Evolutionary conservation across 192 early-diverging fungal genomes (phyloP), one percentile per base, ranked within the genome.

Genomic region (Dissophora ornata): DNA sequence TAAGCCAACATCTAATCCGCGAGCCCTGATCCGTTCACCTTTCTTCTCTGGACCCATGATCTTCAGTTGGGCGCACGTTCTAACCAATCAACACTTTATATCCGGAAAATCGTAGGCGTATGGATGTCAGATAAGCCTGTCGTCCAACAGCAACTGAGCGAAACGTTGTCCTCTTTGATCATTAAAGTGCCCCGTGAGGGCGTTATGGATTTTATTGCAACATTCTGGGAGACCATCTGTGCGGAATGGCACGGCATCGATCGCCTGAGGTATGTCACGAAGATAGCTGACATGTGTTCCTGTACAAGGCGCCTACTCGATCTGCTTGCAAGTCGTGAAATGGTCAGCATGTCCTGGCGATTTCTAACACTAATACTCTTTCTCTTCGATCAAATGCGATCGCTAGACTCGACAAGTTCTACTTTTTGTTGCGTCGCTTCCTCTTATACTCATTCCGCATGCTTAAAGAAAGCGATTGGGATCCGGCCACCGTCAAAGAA

Each of bases 91-190:
- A n/a, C n/a, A n/a, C n/a, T n/a, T n/a, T n/a, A n/a, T n/a, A n/a
- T n/a, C n/a, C n/a, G n/a, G n/a, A n/a, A n/a, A n/a, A n/a, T n/a
- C n/a, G n/a, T n/a, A 94, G 93, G 90, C 70, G 94, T 95, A 68
- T 98, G 96, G 96, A 94, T 98, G 89, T 95, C 95, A 1, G 96
- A 98, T 80, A 98, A 96, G 81, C 93, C 93, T 13, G 67, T 93
- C 44, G 86, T 98, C 28, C 96, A 98, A 69, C 93, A 96, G 78
- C 87, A 92, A 65, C 80, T 98, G 52, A 91, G 93, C 29, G 89
- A 93, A 58, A 88, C 87, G 18, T 82, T 98, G n/a, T 92, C 90
- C 0, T 79, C 82, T 0, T 54, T 93, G 7, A 58, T 87, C 19
- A 51, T 90, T 28, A 50, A 69, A 11, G 75, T 92, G 29, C 82